Conservation (phyloP, 2,329 filamentous ascomycete species). For the Paramyrothecium sp. region DNA sequence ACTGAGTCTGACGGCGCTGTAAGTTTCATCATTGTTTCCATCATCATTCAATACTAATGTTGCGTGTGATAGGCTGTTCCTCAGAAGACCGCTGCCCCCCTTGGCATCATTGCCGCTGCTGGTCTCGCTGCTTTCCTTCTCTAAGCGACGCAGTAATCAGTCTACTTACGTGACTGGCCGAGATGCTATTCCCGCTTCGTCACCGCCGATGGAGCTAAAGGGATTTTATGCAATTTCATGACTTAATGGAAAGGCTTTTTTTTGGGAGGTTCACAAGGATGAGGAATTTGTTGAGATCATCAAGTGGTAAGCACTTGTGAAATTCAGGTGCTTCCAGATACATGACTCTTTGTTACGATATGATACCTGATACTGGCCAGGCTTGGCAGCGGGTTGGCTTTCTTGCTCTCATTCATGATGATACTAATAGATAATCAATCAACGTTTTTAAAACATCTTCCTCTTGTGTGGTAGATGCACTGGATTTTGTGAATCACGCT, state of each 20-base stretch:
- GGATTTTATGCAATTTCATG: too few species aligned
- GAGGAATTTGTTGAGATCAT: too few species aligned
- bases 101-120: conserved; percentile 46
- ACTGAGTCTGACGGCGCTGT: conserved; percentile 25
- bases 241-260: conserved; percentile 5
- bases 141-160: conserved; percentile 26
- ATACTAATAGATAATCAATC: conserved; percentile 23
- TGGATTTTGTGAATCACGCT: too few species aligned
- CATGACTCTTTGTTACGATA: conserved; percentile 12
- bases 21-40: conserved; percentile 14
- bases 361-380: conserved; percentile 22
- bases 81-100: conserved; percentile 43
- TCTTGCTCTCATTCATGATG: conserved; percentile 28
- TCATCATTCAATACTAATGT: conserved; percentile 6
- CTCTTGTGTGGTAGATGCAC: neutral
- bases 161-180: too few species aligned
- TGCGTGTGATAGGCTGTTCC: conserved; percentile 28
- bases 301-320: conserved; percentile 9
- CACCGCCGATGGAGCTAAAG: too few species aligned
- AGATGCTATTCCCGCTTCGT: too few species aligned
- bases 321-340: conserved; percentile 3
- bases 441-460: neutral
- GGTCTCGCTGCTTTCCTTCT: conserved; percentile 48
- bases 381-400: conserved; percentile 19
- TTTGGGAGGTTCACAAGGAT: conserved; percentile 20